Percentiles rank a stretch among this genome's conserved stretches.
Evolutionary conservation across 139 green algal species (phyloP).

Genomic region (Spirogloea muscicola): DNA sequence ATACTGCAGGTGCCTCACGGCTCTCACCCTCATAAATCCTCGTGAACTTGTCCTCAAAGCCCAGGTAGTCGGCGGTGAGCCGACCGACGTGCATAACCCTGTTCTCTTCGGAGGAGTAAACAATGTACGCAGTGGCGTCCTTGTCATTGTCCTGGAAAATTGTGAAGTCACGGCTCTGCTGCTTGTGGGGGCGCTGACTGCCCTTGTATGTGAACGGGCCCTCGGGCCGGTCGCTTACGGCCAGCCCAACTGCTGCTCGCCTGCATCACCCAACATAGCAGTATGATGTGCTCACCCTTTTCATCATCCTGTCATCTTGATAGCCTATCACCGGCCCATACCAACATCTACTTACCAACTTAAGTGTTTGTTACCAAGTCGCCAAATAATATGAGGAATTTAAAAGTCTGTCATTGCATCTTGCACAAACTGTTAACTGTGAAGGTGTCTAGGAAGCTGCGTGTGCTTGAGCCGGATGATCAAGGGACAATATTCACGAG

Average conservation of each 20-base stretch:
- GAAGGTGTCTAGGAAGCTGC: too few relatives aligned
- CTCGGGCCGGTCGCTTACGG: slow-evolving; percentile 7
- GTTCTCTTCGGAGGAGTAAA: slow-evolving; percentile 56
- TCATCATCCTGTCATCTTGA: too few relatives aligned
- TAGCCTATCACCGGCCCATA: too few relatives aligned
- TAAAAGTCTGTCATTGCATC: too few relatives aligned
- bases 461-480: too few relatives aligned
- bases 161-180: slow-evolving; percentile 52
- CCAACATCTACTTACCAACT: too few relatives aligned
- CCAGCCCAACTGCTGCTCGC: slow-evolving; percentile 46
- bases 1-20: slow-evolving; percentile 53
- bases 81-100: slow-evolving; percentile 50
- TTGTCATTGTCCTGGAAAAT: slow-evolving; percentile 53
- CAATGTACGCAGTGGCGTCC: slow-evolving; percentile 40
- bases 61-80: slow-evolving; percentile 41
- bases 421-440: too few relatives aligned
- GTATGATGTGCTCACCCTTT: too few relatives aligned
- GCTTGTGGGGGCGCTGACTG: slow-evolving; percentile 45
- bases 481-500: too few relatives aligned
- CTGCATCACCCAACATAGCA: too few relatives aligned
- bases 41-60: slow-evolving; percentile 4
- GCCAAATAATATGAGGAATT: too few relatives aligned
- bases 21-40: slow-evolving; percentile 13
- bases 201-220: slow-evolving; percentile 53
- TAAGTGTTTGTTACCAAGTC: too few relatives aligned